Percentiles rank a stretch among this genome's conserved stretches.
These are phyloP conservation scores for Stagonosporopsis rhizophila DNA, from an alignment of 2,329 filamentous ascomycete species.

Conservation along the genomic window DNA sequence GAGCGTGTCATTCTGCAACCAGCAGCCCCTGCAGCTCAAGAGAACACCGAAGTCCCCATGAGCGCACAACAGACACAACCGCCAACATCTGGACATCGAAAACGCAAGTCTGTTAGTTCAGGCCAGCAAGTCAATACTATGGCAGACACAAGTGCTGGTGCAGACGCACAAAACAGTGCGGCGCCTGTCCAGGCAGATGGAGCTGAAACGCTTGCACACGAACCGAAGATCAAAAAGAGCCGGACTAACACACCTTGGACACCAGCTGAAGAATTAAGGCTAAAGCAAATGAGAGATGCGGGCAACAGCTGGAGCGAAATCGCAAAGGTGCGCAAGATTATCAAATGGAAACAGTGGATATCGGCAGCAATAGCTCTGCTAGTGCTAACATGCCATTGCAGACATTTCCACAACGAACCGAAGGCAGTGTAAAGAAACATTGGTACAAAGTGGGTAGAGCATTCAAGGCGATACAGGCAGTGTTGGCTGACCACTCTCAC, in stretches of 20 bases:
- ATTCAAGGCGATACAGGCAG: constrained; percentile 19
- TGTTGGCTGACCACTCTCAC: constrained; percentile 32
- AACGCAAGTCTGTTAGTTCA: constrained; percentile 46
- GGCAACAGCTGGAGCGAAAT: constrained; percentile 98
- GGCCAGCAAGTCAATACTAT: constrained; percentile 35
- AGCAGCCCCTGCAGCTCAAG: constrained; percentile 36
- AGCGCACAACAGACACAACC: constrained; percentile 28
- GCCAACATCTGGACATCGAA: constrained; percentile 17
- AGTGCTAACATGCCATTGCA: constrained; percentile 49
- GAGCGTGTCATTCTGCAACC: constrained; percentile 40
- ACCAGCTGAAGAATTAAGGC: constrained; percentile 85
- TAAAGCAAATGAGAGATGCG: constrained; percentile 93
- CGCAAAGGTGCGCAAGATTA: constrained; percentile 74
- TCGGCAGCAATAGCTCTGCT: neutral
- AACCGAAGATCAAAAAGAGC: constrained; percentile 77
- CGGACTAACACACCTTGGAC: constrained; percentile 99
- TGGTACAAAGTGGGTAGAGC: constrained; percentile 84
- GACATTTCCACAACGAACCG: constrained; percentile 91
- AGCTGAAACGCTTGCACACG: constrained; percentile 36
- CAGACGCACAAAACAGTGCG: constrained; percentile 30
- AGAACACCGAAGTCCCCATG: constrained; percentile 27
- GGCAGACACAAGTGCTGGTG: constrained; percentile 27
- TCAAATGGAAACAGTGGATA: neutral
- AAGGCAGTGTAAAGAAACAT: constrained; percentile 98
- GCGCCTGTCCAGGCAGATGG: constrained; percentile 33